Base-by-base conservation (phyloP, 306 rosid genomes). In the Psophocarpus tetragonolobus region DNA sequence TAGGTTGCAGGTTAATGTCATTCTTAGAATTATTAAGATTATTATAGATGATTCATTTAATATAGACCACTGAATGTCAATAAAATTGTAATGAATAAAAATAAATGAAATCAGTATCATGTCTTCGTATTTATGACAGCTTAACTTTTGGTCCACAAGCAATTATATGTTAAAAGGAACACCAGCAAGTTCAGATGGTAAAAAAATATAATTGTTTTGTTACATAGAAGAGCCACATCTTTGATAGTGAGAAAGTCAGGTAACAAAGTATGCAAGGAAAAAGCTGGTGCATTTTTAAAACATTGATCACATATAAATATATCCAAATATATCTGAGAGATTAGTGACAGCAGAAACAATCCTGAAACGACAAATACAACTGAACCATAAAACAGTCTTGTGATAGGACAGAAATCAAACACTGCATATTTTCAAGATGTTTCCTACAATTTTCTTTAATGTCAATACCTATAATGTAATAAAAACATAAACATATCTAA, bases 301-400 rank as follows among this genome's bases (percentile, higher is more conserved):
- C 33, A 69, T 27, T 66, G n/a, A 77, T 54, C 48, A 54, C 48
- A 53, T 51, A 63, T 13, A 30, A 17, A 45, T 11, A 44, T 39
- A 67, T 54, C 48, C 60, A 68, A 53, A 68, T 38, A 39, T 27
- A 67, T 51, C 42, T 53, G 68, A 6, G 14, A 66, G 57, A 65
- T 17, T 12, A 65, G 20, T 76, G 38, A 65, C 42, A 5, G 15
- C 14, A 24, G 53, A 35, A 76, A 20, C 27, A 77, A 53, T 17
- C 23, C 51, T 3, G 4, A 11, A 20, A 41, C 68, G 50, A 36
- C 4, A 42, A 57, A 69, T 69, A 61, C 32, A 53, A 38, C 67
- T 42, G 57, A 67, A 53, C 58, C 50, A 63, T 32, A 47, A 64
- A 47, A 76, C 51, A 48, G 20, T 62, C 30, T 35, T 66, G 27